Evolutionary conservation across 306 rosid species (phyloP).

Genomic region (Phaseolus lunatus): DNA sequence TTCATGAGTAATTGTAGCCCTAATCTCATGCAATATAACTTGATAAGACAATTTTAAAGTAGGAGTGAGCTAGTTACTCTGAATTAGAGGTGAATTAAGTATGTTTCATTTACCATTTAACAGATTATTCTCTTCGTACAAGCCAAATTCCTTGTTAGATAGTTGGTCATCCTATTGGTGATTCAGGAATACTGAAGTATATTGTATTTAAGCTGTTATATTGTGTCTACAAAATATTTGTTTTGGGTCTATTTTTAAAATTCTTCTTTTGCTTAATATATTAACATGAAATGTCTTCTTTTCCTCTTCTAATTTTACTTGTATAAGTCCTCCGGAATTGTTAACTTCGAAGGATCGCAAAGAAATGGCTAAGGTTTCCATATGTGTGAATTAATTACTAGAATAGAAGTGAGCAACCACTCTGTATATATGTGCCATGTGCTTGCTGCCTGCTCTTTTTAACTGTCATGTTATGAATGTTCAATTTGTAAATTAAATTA

Average conservation of each 20-base stretch:
- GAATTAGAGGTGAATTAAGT: neutral
- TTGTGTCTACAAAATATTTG: neutral
- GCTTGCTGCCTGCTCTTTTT: conserved; percentile 25
- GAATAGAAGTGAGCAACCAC: conserved; percentile 18
- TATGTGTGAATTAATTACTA: neutral
- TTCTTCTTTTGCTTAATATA: neutral
- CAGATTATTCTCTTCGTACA: neutral
- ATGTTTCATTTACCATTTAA: neutral
- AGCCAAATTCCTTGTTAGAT: conserved; percentile 19
- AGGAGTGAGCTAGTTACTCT: neutral
- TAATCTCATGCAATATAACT: neutral
- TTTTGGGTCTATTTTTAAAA: neutral
- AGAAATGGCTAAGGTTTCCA: conserved; percentile 15
- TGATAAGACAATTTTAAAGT: neutral
- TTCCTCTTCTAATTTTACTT: neutral
- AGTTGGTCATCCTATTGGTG: conserved; percentile 6
- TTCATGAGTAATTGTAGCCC: neutral
- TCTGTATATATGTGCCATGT: neutral
- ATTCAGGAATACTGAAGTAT: neutral
- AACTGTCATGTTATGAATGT: neutral
- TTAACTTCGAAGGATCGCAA: neutral
- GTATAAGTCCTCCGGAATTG: neutral
- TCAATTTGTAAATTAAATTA: neutral
- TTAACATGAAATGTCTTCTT: neutral
- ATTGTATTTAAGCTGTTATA: conserved; percentile 1